Base-by-base conservation (phyloP, 306 rosid genomes). In the Prunus armeniaca region DNA sequence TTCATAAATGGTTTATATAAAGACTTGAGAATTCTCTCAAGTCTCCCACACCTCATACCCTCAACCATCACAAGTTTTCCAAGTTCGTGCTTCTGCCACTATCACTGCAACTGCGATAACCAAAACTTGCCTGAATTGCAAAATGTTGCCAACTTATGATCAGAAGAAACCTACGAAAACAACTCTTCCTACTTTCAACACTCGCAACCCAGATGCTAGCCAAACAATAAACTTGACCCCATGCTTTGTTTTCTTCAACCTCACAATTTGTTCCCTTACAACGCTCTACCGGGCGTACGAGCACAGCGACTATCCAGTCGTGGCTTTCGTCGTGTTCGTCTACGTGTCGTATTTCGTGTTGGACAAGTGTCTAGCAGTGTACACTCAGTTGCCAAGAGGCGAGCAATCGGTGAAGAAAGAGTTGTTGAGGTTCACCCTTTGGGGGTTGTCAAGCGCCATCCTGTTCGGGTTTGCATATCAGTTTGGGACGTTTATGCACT, bases 231-330 rank as follows among this genome's bases (percentile, higher is more conserved):
- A 6, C 57, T 13, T 56, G 12, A 18, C 30, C 25, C 28, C 43
- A 6, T 25, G 19, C 19, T 13, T 82, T 2, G 62, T 47, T 19
- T 78, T 34, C 57, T 19, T 76, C 12, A 81, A 57, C 75, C 78
- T 81, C 57, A 57, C 78, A 38, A 14, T 47, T 8, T 54, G 65
- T 24, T 45, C 49, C 41, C 0, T 71, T 9, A 19, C 74, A 52
- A 57, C 71, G 5, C 52, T 52, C 51, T 82, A 77, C 76, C 65
- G 75, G 45, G 79, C 82, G 3, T 47, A 66, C 67, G 7, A 22
- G 50, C 50, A 67, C 82, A 13, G 43, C 47, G 71, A 82, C 73
- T 50, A 8, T 2, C 1, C 68, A 7, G 46, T 60, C 49, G 12
- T 62, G 7, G 67, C 43, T 22, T 78, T 67, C 71, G 25, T 80